A percentile compares a stretch with the other conserved stretches of the same genome.
phyloP scores from a whole-genome alignment of 352 stramenopile species.

The Pythium diclinum region DNA sequence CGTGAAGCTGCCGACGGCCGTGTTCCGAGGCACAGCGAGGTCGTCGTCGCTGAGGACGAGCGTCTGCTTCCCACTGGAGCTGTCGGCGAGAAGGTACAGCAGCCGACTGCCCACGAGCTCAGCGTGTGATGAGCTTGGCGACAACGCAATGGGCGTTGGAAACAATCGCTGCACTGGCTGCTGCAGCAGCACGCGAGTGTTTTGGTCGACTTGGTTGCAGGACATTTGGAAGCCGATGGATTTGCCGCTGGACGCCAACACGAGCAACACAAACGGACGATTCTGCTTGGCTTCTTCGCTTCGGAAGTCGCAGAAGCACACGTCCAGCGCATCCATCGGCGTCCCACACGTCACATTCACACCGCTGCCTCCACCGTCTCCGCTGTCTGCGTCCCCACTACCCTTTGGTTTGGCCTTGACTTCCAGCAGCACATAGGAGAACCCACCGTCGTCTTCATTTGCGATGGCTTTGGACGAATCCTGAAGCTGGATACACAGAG shows the following conservation, averaged over 20 bases:
- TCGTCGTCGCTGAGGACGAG: slow-evolving; percentile 54
- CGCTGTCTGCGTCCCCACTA: not conserved
- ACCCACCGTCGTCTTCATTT: slow-evolving; percentile 14
- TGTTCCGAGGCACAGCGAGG: slow-evolving; percentile 30
- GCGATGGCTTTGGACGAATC: slow-evolving; percentile 23
- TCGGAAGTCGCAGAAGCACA: slow-evolving; percentile 42
- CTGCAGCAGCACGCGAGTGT: slow-evolving; percentile 33
- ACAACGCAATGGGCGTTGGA: slow-evolving; percentile 39
- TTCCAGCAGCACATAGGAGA: slow-evolving; percentile 53
- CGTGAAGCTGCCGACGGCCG: slow-evolving; percentile 25
- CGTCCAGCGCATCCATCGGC: slow-evolving; percentile 54
- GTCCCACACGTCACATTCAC: slow-evolving; percentile 29
- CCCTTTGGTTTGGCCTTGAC: slow-evolving; percentile 21
- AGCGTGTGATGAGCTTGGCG: slow-evolving; percentile 29
- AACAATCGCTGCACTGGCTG: slow-evolving; percentile 52
- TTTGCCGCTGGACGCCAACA: slow-evolving; percentile 51
- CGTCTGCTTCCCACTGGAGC: slow-evolving; percentile 21
- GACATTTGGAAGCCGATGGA: slow-evolving; percentile 46
- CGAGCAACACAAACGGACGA: slow-evolving; percentile 39
- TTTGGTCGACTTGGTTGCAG: slow-evolving; percentile 36
- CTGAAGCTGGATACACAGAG: slow-evolving; percentile 48
- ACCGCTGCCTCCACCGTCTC: slow-evolving; percentile 7
- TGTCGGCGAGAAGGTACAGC: slow-evolving; percentile 37
- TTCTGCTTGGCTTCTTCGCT: slow-evolving; percentile 21
- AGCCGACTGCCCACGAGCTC: slow-evolving; percentile 37